Base-by-base conservation (phyloP, 192 early-diverging fungal genomes). In the Dimargaris cristalligena region DNA sequence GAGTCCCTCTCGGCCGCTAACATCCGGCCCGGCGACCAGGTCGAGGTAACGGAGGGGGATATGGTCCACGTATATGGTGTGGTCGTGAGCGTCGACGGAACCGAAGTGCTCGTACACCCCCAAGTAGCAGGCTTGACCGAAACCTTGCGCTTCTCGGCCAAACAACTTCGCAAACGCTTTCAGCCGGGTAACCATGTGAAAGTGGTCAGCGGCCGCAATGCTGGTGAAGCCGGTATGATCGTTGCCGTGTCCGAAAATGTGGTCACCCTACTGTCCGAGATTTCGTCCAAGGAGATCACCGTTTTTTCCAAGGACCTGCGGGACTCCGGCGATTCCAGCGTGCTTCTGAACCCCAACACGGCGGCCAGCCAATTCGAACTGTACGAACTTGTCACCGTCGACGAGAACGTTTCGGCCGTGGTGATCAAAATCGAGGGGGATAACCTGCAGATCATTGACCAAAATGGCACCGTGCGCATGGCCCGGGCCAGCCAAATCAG, bases 271-370 rank as follows among this genome's bases (percentile, higher is more conserved):
- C 67, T 89, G 29, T 82, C 84, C 10, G 88, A 89, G 64, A 66
- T 84, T 22, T 79, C 77, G 33, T 54, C 73, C 22, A 68, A 76
- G 22, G 85, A 89, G 72, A 78, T 96, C 46, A 79, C 84, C 47
- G 92, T 95, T 34, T 88, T 99, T 65, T 73, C 89, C 8, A 90
- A 89, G 61, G 91, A 96, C 68, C 64, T 99, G 59, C 78, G 88
- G 38, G 71, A 81, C 28, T 81, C 85, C 16, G 78, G 77, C 59
- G 91, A 93, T 51, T 74, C 83, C 11, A 77, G 84, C 34, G 32
- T 29, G 2, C 26, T 34, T 4, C 16, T 34, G 31, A 56, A 73
- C 71, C 49, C 76, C 73, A 65, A 69, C 54, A 66, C 75, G 3
- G 69, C 72, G 8, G 75, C 79, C 18, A 83, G 84, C 20, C 78